Conservation (phyloP, 805 yeast species). For the Kazachstania psychrophila region DNA sequence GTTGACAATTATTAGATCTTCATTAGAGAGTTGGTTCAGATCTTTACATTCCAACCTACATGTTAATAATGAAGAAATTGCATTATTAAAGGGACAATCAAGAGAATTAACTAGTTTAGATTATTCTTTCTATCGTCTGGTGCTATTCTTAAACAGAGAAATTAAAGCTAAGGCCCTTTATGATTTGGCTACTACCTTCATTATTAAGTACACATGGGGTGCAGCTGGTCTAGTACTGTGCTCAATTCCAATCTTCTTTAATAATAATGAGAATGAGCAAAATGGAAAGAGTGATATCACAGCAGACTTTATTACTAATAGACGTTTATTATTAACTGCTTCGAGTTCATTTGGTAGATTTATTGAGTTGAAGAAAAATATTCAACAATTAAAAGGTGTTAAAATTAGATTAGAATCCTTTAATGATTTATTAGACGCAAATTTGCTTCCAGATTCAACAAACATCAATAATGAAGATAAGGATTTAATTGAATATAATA, state of each 20-base stretch:
- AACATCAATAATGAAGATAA: slow-evolving; percentile 3
- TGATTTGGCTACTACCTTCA: slow-evolving; percentile 77
- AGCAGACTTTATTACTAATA: slow-evolving; percentile 81
- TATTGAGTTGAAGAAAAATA: slow-evolving; percentile 73
- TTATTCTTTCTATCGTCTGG: slow-evolving; percentile 70
- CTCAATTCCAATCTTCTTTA: slow-evolving; percentile 76
- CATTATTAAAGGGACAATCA: slow-evolving; percentile 70
- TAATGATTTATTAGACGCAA: slow-evolving; percentile 49
- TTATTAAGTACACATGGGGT: slow-evolving; percentile 91
- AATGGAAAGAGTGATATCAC: slow-evolving; percentile 36
- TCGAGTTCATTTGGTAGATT: slow-evolving; percentile 83
- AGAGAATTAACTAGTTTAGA: slow-evolving; percentile 73
- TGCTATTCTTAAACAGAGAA: slow-evolving; percentile 66
- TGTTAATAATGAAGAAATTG: slow-evolving; percentile 76
- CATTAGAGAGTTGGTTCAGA: slow-evolving; percentile 77
- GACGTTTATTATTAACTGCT: slow-evolving; percentile 73
- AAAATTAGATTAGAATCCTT: slow-evolving; percentile 66
- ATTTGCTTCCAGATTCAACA: neutral
- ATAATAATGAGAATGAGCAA: slow-evolving; percentile 27
- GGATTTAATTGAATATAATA: slow-evolving; percentile 35
- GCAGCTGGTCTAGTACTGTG: slow-evolving; percentile 86
- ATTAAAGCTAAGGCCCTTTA: slow-evolving; percentile 68
- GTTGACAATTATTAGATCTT: slow-evolving; percentile 64
- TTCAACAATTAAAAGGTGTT: slow-evolving; percentile 78
- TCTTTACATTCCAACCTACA: slow-evolving; percentile 75